Conservation (phyloP, 1,139 yeast genomes). For the Scheffersomyces titani region DNA sequence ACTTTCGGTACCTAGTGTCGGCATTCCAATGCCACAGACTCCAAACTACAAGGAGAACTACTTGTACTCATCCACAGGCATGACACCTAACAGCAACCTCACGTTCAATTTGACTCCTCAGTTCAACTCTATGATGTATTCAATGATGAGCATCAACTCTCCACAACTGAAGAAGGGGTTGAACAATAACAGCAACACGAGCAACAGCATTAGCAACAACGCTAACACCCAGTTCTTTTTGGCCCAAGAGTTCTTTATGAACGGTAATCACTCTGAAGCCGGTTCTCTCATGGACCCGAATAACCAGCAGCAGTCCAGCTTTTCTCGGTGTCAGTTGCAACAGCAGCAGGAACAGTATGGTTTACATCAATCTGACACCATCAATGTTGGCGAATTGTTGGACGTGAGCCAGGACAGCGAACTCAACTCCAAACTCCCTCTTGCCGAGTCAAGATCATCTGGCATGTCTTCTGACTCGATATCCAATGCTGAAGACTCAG, state of each 20-base stretch:
- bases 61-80: conserved; percentile 29
- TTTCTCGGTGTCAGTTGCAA: background rate
- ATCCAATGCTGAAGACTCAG: conserved; percentile 28
- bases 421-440: background rate
- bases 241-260: conserved; percentile 34
- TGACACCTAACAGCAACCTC: conserved; percentile 31
- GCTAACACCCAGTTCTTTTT: conserved; percentile 19
- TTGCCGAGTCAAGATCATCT: background rate
- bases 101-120: conserved; percentile 45
- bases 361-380: conserved; percentile 11
- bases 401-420: conserved; percentile 7
- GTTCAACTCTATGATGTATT: conserved; percentile 45
- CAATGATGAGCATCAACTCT: conserved; percentile 37
- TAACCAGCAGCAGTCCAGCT: background rate
- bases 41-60: conserved; percentile 38
- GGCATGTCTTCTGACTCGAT: conserved; percentile 2
- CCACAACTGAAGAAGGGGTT: conserved; percentile 29
- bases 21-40: conserved; percentile 31
- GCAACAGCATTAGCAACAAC: conserved; percentile 16
- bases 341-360: background rate
- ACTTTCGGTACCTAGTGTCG: conserved; percentile 3
- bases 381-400: conserved; percentile 24
- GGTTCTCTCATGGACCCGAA: background rate
- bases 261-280: conserved; percentile 4
- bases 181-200: conserved; percentile 6